Evolutionary conservation across 805 yeast genomes (phyloP), one percentile per base, ranked within the genome.

Genomic region (Candida insectalens): DNA sequence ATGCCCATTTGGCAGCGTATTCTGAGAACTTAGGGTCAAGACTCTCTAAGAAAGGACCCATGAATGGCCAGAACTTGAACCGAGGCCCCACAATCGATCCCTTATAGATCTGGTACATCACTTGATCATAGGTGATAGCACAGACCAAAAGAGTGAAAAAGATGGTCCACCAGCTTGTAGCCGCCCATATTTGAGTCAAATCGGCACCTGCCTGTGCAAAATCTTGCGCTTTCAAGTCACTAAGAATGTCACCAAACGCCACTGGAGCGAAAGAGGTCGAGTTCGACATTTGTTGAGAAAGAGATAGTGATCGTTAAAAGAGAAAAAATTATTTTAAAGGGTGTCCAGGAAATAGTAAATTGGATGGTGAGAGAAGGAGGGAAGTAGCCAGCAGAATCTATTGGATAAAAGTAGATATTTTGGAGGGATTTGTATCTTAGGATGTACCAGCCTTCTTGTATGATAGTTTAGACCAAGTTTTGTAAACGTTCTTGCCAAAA

Each of bases 21-120:
- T 82, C 95, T 52, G 83, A 95, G 55, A 92, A 92, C 55, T 89
- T 88, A 15, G 98, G 98, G 63, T 92, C 89, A 54, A 92, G 65
- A 13, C 92, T 78, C 55, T 92, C 96, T 57, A 92, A 65, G 49
- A 92, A 92, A 3, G 98, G 97, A 2, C 98, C 98, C 46, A 92
- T 88, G 32, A 92, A 67, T 2, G 98, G 98, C 87, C 94, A 89
- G 37, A 87, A 50, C 59, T 92, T 92, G 56, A 69, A 77, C 29
- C 63, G 59, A 10, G 96, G 98, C 16, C 98, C 98, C 6, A 85
- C 96, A 55, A 89, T 85, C 22, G 72, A 53, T 28, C 96, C 96
- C 59, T 92, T 92, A 42, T 76, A 74, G 29, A 73, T 49, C 50
- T 85, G 77, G 55, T 92, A 92, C 42, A 71, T 59, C n/a, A 85